Percentiles rank a stretch among this genome's conserved stretches.
Conservation (phyloP, 805 yeast species). For the Lachancea kluyveri region DNA sequence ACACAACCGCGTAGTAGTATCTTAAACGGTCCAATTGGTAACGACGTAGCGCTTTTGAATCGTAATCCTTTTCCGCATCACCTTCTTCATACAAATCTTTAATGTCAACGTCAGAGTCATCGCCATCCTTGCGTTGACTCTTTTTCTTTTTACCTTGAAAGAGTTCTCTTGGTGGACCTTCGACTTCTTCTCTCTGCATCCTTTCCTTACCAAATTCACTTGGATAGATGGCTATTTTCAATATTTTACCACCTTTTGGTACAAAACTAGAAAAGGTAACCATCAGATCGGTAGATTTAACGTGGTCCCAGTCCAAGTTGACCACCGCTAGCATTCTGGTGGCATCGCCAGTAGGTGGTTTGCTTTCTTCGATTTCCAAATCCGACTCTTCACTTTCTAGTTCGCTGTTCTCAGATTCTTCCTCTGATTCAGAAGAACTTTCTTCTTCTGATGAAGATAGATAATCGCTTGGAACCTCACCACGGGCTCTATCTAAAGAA, state of each 20-base stretch:
- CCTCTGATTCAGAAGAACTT: constrained; percentile 41
- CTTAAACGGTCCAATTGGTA: constrained; percentile 90
- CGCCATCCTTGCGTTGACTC: constrained; percentile 36
- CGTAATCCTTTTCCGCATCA: constrained; percentile 77
- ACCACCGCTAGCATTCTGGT: constrained; percentile 81
- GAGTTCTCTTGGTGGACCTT: constrained; percentile 88
- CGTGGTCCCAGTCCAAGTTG: constrained; percentile 95
- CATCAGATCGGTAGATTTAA: constrained; percentile 80
- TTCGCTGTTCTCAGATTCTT: constrained; percentile 38
- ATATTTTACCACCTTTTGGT: constrained; percentile 65
- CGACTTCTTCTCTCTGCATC: constrained; percentile 81
- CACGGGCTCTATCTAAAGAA: constrained; percentile 57
- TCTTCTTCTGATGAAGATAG: constrained; percentile 39
- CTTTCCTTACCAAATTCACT: constrained; percentile 91
- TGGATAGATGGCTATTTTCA: constrained; percentile 69
- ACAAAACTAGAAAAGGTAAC: constrained; percentile 84
- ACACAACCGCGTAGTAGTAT: constrained; percentile 87
- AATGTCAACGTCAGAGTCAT: constrained; percentile 54
- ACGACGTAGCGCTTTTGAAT: constrained; percentile 73
- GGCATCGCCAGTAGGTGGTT: constrained; percentile 86
- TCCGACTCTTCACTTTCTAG: constrained; percentile 46
- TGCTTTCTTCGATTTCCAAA: constrained; percentile 46
- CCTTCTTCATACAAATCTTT: constrained; percentile 71
- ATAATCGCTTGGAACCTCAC: constrained; percentile 45
- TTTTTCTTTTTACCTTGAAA: constrained; percentile 45